phyloP scores from a whole-genome alignment of 129 eudicot genomes.

The Saposhnikovia divaricata region DNA sequence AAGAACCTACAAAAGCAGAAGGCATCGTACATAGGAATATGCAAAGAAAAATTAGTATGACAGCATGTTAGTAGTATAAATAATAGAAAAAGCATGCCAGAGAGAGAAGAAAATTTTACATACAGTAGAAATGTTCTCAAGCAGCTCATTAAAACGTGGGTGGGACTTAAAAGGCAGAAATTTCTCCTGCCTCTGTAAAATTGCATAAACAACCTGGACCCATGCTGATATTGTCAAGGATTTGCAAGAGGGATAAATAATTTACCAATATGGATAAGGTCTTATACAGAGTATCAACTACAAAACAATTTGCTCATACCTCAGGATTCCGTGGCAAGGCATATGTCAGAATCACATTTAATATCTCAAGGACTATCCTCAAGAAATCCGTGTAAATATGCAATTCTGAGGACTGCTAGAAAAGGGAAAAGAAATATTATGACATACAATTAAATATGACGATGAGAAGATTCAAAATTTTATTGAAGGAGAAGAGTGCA shows the following conservation, averaged over 20 bases:
- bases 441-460: constrained; percentile 1
- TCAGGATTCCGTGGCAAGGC: constrained; percentile 96
- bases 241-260: constrained; percentile 10
- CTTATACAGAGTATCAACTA: neutral
- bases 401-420: constrained; percentile 68
- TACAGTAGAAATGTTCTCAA: constrained; percentile 94
- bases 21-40: neutral
- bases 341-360: constrained; percentile 76
- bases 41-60: neutral
- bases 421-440: neutral
- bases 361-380: constrained; percentile 84
- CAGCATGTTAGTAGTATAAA: neutral
- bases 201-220: constrained; percentile 90
- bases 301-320: constrained; percentile 32
- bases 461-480: neutral
- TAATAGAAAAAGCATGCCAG: neutral
- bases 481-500: neutral
- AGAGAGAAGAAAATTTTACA: constrained; percentile 15
- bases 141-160: constrained; percentile 90
- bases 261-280: neutral
- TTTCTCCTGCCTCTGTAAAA: constrained; percentile 94
- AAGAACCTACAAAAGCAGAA: constrained; percentile 43
- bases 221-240: neutral
- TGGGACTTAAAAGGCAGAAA: constrained; percentile 85
- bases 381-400: constrained; percentile 88